Base-by-base conservation (phyloP, 768 basidiomycete species). In the Lentinula guzmanii region DNA sequence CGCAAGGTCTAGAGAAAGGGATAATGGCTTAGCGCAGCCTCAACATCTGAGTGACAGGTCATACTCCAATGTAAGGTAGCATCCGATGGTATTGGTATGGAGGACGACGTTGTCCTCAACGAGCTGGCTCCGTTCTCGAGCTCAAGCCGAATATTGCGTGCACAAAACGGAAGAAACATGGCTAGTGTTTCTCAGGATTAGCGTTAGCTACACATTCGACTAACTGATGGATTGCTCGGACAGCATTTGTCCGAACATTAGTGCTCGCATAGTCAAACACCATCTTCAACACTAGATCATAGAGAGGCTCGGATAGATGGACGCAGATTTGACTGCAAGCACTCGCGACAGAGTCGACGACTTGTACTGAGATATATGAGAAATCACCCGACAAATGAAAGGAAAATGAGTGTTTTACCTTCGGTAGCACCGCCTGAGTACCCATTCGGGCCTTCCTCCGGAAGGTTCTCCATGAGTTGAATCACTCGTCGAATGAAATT, bases 21-120 rank as follows among this genome's bases (percentile, higher is more conserved):
- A 71, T 41, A n/a, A 55, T 51, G 5, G 24, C 61, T 42, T 42
- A 68, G 39, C 24, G 62, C 45, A 51, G 11, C 39, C 35, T 11
- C 60, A 46, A 18, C 28, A 34, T 57, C 42, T 34, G 7, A 48
- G 13, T 24, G 43, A 61, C 39, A 60, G 39, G 18, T 71, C 86
- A 60, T 72, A 90, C 89, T 91, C 89, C 91, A 93, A 67, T 95
- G 92, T 54, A 96, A 77, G 16, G 91, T 92, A 3, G 90, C 90
- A 71, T 94, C 92, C 1, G 90, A 88, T 2, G 90, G 86, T 43
- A 90, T 73, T 1, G 88, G 85, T 1, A 79, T 79, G 3, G 87
- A 85, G 35, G 82, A 76, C 2, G 88, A 87, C 1, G 91, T 93
- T 15, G 88, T 87, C 70, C 80, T 82, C 66, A 81, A 77, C 61